phyloP scores from a whole-genome alignment of 768 basidiomycete species.

The Boletus vinaceobasis region DNA sequence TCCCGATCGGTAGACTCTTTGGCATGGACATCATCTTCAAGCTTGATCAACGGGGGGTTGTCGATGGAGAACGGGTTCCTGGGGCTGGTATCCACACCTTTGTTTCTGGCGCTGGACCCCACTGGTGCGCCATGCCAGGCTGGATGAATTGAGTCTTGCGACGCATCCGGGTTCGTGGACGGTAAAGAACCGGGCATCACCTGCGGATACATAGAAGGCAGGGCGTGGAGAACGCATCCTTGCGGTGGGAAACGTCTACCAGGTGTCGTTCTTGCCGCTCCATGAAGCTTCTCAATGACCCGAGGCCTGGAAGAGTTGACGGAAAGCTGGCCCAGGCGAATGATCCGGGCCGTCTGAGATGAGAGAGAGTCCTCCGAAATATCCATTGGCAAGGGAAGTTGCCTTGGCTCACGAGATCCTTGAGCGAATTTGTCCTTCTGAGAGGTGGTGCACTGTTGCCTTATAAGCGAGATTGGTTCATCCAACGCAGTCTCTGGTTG shows the following conservation, averaged over 20 bases:
- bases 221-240: slow-evolving; percentile 18
- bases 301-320: not conserved
- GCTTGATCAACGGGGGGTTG: slow-evolving; percentile 3
- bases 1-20: not conserved
- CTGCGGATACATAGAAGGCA: slow-evolving; percentile 25
- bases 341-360: not conserved
- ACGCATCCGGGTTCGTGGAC: not conserved
- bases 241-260: not conserved
- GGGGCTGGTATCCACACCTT: not conserved
- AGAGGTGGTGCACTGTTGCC: not conserved
- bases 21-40: not conserved
- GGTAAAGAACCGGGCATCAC: slow-evolving; percentile 27
- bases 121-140: not conserved
- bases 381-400: not conserved
- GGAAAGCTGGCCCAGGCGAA: not conserved
- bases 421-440: not conserved
- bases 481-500: not conserved
- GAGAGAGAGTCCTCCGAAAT: not conserved
- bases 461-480: not conserved
- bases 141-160: not conserved
- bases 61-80: slow-evolving; percentile 2
- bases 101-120: not conserved
- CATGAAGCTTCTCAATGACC: not conserved
- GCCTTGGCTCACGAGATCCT: not conserved
- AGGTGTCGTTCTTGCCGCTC: not conserved